phyloP scores from a whole-genome alignment of 495 filamentous ascomycete genomes.

The Glarea lozoyensis region DNA sequence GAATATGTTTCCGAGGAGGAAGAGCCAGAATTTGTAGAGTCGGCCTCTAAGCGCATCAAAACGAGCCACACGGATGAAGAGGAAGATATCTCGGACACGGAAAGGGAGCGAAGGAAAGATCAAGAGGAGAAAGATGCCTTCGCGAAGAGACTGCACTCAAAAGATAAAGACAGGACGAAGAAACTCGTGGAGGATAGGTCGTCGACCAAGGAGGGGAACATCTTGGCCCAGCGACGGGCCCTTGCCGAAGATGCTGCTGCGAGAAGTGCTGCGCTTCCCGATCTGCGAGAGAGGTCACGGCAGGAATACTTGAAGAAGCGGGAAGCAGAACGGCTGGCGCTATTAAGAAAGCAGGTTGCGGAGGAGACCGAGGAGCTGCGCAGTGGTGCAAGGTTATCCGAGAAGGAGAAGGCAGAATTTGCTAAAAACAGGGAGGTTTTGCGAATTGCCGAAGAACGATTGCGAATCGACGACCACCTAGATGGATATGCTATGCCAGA shows the following conservation, averaged over 20 bases:
- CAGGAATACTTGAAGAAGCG: constrained; percentile 93
- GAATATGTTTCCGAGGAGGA: constrained; percentile 46
- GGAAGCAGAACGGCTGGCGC: constrained; percentile 72
- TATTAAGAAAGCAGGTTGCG: constrained; percentile 82
- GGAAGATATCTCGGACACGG: constrained; percentile 47
- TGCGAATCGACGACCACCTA: constrained; percentile 81
- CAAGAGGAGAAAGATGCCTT: constrained; percentile 67
- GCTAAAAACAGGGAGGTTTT: constrained; percentile 82
- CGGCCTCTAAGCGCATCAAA: constrained; percentile 42
- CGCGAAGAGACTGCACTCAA: constrained; percentile 58
- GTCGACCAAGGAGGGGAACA: constrained; percentile 46
- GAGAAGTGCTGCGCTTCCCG: constrained; percentile 57
- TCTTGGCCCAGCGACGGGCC: constrained; percentile 48
- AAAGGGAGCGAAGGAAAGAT: constrained; percentile 51
- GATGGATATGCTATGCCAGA: constrained; percentile 94
- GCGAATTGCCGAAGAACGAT: constrained; percentile 76
- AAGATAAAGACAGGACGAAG: constrained; percentile 62
- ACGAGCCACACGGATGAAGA: constrained; percentile 39
- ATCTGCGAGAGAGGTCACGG: constrained; percentile 71
- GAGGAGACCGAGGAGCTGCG: constrained; percentile 81
- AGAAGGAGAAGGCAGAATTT: constrained; percentile 82
- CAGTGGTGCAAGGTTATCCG: constrained; percentile 64
- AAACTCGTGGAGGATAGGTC: constrained; percentile 59
- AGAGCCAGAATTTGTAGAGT: constrained; percentile 47
- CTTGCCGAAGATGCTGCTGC: constrained; percentile 57